A percentile compares a stretch with the other conserved stretches of the same genome.
Conservation (phyloP, 768 basidiomycete genomes). For the Rhodosporidiobolus odoratus region DNA sequence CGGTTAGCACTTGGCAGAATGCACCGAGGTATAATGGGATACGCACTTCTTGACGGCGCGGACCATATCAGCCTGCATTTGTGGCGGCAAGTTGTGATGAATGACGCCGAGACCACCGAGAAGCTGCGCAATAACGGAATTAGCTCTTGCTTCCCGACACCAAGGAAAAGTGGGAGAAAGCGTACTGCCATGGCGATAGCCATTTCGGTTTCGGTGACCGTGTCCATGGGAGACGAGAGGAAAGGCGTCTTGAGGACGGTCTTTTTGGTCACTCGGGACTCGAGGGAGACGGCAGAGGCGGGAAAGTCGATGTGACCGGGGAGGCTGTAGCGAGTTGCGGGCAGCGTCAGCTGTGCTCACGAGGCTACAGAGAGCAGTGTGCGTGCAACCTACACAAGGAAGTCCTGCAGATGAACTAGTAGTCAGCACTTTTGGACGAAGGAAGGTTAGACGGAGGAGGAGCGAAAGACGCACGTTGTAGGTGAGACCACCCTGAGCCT, state of each 20-base stretch:
- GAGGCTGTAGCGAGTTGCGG: constrained; percentile 44
- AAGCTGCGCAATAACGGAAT: constrained; percentile 52
- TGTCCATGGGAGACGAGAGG: constrained; percentile 98
- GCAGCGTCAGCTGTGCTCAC: neutral
- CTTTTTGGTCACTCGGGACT: constrained; percentile 83
- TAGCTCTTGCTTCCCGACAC: too few relatives aligned
- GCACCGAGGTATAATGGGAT: neutral
- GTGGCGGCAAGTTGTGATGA: constrained; percentile 90
- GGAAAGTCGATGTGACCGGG: constrained; percentile 95
- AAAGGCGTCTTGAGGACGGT: constrained; percentile 82
- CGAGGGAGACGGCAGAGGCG: constrained; percentile 69
- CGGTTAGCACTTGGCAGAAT: neutral
- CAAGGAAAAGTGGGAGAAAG: constrained; percentile 22
- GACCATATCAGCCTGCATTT: constrained; percentile 90
- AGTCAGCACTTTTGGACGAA: neutral
- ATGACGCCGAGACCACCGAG: constrained; percentile 97
- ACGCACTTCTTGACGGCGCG: constrained; percentile 70
- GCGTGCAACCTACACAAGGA: constrained; percentile 20
- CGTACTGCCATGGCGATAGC: constrained; percentile 85
- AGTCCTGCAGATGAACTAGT: constrained; percentile 6
- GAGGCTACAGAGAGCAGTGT: neutral
- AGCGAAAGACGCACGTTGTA: constrained; percentile 67
- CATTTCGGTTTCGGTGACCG: constrained; percentile 93
- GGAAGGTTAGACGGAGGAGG: neutral
- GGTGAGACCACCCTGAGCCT: constrained; percentile 80